Percentiles rank a stretch among this genome's conserved stretches.
Conservation (phyloP, 805 yeast species). For the Starmera amethionina region DNA sequence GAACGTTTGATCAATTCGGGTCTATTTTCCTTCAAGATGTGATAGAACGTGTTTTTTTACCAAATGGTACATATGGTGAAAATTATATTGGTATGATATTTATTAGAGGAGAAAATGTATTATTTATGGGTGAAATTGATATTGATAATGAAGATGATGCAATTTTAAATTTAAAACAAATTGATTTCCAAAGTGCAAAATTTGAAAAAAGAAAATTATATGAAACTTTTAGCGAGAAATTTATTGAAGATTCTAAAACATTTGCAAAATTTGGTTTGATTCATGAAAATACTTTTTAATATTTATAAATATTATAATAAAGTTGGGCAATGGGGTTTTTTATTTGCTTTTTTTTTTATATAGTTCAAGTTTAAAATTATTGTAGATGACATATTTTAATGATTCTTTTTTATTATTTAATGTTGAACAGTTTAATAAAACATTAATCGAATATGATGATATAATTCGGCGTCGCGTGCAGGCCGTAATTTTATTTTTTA, state of each 20-base stretch:
- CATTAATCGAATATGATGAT: too few species aligned
- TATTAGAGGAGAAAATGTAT: constrained; percentile 94
- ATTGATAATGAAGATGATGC: constrained; percentile 76
- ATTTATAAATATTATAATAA: not conserved
- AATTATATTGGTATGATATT: constrained; percentile 69
- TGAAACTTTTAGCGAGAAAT: constrained; percentile 26
- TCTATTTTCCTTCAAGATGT: constrained; percentile 90
- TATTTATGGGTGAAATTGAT: constrained; percentile 88
- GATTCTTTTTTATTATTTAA: too few species aligned
- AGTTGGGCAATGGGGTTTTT: not conserved
- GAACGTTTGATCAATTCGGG: constrained; percentile 92
- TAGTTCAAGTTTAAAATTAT: too few species aligned
- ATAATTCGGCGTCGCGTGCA: too few species aligned
- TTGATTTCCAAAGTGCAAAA: constrained; percentile 57
- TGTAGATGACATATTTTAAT: too few species aligned
- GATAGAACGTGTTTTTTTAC: constrained; percentile 69
- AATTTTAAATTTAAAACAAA: constrained; percentile 41
- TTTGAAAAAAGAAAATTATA: constrained; percentile 23
- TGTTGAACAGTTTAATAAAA: too few species aligned
- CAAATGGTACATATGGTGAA: constrained; percentile 59
- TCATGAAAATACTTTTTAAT: constrained; percentile 40
- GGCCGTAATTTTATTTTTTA: too few species aligned
- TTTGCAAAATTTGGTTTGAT: constrained; percentile 46
- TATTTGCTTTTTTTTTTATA: not conserved
- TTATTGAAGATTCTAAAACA: constrained; percentile 35